Base-by-base conservation (phyloP, 108 stramenopile species). In the Stephanodiscus minutulus region DNA sequence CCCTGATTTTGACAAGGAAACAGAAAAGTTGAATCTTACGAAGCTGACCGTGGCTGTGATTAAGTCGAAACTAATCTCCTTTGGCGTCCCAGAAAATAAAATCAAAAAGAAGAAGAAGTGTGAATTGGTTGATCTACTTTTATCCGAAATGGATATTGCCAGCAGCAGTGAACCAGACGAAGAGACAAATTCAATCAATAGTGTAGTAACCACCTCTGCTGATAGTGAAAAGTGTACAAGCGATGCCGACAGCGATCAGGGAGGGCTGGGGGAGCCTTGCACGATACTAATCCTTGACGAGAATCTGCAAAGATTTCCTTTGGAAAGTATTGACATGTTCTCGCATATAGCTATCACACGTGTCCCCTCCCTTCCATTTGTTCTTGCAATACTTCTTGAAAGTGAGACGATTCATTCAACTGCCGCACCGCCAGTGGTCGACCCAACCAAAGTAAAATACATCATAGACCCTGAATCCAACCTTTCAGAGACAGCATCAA, bases 401-500 rank as follows among this genome's bases (percentile, higher is more conserved):
- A 37, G 24, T 36, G 33, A 66, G 63, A 63, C 53, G 24, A 27
- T 36, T 24, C 53, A 54, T 61, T 36, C 55, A 24, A 59, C 33
- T 21, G 28, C 44, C 20, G 1, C 24, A 24, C 66, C 41, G 25
- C 44, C 66, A 17, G 13, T 28, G 29, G 75, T 91, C 12, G 81
- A 91, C 64, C 83, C 89, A 37, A 24, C 13, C 5, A 87, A 72
- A 11, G 85, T 88, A 17, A 85, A 72, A 10, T 98, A 89, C 64
- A 82, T 98, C n/a, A 52, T 99, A 20, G 97, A 99, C 73, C 97
- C 97, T 2, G 97, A 98, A 82, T 79, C 73, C 12, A 98, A 99
- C 71, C 82, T 99, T n/a, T 65, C 72, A 63, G 77, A 81, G 27
- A 97, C 97, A 20, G 68, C 77, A 37, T 73, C 84, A 31, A 86